Base-by-base conservation (phyloP, 768 basidiomycete species). In the Mycena venus region DNA sequence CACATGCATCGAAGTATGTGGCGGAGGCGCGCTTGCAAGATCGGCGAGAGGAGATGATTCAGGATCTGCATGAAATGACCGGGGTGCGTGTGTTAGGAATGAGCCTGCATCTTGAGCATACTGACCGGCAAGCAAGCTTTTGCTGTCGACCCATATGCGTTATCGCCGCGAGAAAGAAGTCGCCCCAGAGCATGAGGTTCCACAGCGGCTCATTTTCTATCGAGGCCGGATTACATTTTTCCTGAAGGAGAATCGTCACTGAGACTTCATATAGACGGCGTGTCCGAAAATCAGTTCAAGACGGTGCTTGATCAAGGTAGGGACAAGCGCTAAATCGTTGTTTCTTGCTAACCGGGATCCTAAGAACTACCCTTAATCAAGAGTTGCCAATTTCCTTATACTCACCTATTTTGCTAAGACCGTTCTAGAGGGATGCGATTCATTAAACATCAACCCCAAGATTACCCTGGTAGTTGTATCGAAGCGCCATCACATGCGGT, bases 401-500 rank as follows among this genome's bases (percentile, higher is more conserved):
- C 7, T 77, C 14, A 74, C 91, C 53, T 71, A 3, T 34, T 4
- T 23, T 11, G 29, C 21, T 68, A 6, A 60, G 23, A 17, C 2
- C 4, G 4, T 60, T 15, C 12, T 70, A 95, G 95, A 76, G 66
- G 95, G 94, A 10, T 95, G 93, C 74, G 73, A 64, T 0, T 87
- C 89, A 6, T 78, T 93, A 1, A 85, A 85, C 9, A 91, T 95
- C 27, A 85, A 85, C 2, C 90, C 90, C 0, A 91, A 90, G 67
- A 93, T 96, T 40, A 96, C 95, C 0, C 82, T 96, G 25, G 88
- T 96, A 56, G 86, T 96, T 23, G 95, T 96, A 9, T 94, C 92
- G 21, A 96, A 96, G 80, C 88, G 92, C 6, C 92, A 93, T 79
- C 92, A 93, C 70, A 87, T 92, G 62, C 86, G 88, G 88, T 90